These are phyloP conservation scores for Dipodascus albidus DNA, from an alignment of 805 yeast species.

Conservation along the genomic window DNA sequence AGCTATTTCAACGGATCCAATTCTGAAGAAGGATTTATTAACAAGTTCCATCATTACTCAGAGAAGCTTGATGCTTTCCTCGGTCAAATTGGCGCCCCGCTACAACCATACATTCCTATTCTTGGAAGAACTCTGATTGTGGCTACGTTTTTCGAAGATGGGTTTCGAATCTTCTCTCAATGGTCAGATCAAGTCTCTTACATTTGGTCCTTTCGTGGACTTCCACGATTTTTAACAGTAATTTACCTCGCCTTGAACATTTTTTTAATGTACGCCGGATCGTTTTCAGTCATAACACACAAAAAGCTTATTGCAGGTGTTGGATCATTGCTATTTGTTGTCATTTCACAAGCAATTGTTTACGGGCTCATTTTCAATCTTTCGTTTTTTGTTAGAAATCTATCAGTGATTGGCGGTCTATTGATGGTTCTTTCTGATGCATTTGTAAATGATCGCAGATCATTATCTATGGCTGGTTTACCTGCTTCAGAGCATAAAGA, in stretches of 20 bases:
- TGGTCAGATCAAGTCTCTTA: conserved; percentile 88
- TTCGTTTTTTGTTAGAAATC: conserved; percentile 72
- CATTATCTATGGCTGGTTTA: conserved; percentile 58
- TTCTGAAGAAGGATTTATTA: conserved; percentile 5
- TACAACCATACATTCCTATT: conserved; percentile 51
- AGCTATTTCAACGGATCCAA: not conserved
- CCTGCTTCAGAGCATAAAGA: conserved; percentile 63
- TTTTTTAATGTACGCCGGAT: conserved; percentile 57
- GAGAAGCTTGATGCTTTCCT: conserved; percentile 22
- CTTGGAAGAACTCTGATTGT: conserved; percentile 85
- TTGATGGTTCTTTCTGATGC: conserved; percentile 80
- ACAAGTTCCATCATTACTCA: conserved; percentile 14
- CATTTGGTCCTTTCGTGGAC: conserved; percentile 65
- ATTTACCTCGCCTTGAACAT: conserved; percentile 56
- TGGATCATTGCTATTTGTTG: conserved; percentile 54
- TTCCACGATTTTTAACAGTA: conserved; percentile 69
- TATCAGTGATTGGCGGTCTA: conserved; percentile 87
- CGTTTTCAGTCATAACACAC: conserved; percentile 59
- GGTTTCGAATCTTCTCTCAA: conserved; percentile 70
- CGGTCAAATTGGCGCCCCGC: conserved; percentile 24
- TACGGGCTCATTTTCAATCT: conserved; percentile 80
- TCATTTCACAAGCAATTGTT: conserved; percentile 71
- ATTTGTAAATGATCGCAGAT: conserved; percentile 62
- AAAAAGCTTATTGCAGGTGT: conserved; percentile 63
- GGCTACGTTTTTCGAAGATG: conserved; percentile 87